Conservation (phyloP, 1,284 basidiomycete species). For the Sutorius eximius region DNA sequence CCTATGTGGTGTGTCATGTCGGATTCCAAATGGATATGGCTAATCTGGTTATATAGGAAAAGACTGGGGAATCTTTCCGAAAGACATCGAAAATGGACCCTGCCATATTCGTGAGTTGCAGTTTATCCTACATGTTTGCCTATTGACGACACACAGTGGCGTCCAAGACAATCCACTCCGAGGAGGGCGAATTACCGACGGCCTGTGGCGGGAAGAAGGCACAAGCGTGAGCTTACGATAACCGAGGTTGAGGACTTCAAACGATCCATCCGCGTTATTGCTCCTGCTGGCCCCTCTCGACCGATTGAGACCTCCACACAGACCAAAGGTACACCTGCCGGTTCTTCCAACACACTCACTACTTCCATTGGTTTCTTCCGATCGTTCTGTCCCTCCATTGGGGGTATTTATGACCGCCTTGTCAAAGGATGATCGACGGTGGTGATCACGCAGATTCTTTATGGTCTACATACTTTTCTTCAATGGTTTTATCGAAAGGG, state of each 20-base stretch:
- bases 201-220: not conserved
- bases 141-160: constrained; percentile 1
- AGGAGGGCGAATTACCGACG: not conserved
- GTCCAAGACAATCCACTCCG: no score
- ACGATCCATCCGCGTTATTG: not conserved
- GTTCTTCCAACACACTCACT: not conserved
- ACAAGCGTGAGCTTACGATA: not conserved
- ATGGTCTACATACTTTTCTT: no score
- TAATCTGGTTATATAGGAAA: constrained; percentile 6
- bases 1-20: constrained; percentile 8
- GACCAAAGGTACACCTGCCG: not conserved
- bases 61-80: constrained; percentile 7
- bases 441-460: not conserved
- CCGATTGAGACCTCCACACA: no score
- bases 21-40: not conserved
- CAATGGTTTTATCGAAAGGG: no score
- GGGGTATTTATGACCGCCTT: constrained; percentile 1
- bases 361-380: constrained; percentile 1
- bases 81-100: not conserved
- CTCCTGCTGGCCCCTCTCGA: not conserved
- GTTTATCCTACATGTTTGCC: not conserved
- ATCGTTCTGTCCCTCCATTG: constrained; percentile 6
- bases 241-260: not conserved
- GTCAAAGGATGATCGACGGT: not conserved
- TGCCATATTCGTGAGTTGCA: not conserved